Percentiles rank a stretch among this genome's conserved stretches.
Conservation (phyloP, 179 eudicot genomes). For the Spergularia azorica region DNA sequence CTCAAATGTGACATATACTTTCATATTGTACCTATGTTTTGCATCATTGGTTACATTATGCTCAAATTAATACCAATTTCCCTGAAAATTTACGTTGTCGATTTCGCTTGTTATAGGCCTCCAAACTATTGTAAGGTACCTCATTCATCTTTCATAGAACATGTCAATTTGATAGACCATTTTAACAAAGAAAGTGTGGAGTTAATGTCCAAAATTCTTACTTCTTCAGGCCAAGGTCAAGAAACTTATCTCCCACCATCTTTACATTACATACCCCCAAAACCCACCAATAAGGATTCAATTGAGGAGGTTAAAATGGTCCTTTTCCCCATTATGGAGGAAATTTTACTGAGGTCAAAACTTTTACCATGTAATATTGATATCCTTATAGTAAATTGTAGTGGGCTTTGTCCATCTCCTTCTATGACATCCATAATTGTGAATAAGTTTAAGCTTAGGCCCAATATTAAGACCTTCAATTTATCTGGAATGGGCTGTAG, state of each 20-base stretch:
- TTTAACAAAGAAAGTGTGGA: conserved; percentile 41
- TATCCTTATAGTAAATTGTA: conserved; percentile 70
- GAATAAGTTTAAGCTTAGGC: conserved; percentile 53
- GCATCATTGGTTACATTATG: conserved; percentile 21
- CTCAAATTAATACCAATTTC: conserved; percentile 24
- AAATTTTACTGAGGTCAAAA: conserved; percentile 56
- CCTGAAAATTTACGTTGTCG: conserved; percentile 52
- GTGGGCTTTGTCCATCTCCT: conserved; percentile 71
- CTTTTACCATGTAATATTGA: conserved; percentile 52
- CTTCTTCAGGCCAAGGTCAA: conserved; percentile 63
- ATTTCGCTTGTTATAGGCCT: conserved; percentile 69
- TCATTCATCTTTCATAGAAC: conserved; percentile 56
- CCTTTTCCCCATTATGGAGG: conserved; percentile 58
- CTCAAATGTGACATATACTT: conserved; percentile 32
- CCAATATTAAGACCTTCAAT: conserved; percentile 51
- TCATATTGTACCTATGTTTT: conserved; percentile 32
- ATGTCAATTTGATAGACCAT: conserved; percentile 27
- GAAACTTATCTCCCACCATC: conserved; percentile 69
- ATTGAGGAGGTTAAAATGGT: conserved; percentile 59
- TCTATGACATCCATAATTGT: conserved; percentile 60
- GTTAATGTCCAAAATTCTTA: conserved; percentile 58
- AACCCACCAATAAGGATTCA: conserved; percentile 43
- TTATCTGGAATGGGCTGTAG: conserved; percentile 89
- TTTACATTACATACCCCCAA: conserved; percentile 64
- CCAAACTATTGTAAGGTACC: conserved; percentile 64